Evolutionary conservation across 1,139 yeast genomes (phyloP).

Genomic region (Wickerhamomyces sp.): DNA sequence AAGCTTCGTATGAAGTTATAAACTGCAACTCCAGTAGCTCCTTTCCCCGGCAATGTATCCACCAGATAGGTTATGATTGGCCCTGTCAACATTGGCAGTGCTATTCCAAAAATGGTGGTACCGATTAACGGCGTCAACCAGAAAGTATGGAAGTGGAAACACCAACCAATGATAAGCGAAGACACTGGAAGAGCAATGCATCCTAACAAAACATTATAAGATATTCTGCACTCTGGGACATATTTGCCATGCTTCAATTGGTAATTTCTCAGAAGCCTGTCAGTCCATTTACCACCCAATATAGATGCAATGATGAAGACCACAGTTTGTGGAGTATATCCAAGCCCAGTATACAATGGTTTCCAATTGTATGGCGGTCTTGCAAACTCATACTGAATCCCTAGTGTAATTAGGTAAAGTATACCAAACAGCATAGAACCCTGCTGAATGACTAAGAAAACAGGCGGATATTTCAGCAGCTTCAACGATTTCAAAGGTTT

Average conservation of each 20-base stretch:
- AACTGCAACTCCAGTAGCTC: slow-evolving; percentile 85
- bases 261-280: slow-evolving; percentile 50
- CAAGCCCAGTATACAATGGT: slow-evolving; percentile 63
- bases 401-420: slow-evolving; percentile 69
- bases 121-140: slow-evolving; percentile 82
- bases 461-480: slow-evolving; percentile 68
- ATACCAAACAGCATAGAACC: slow-evolving; percentile 67
- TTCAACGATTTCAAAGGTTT: slow-evolving; percentile 48
- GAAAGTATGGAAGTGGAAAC: slow-evolving; percentile 55
- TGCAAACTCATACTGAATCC: slow-evolving; percentile 62
- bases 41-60: slow-evolving; percentile 82
- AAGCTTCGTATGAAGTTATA: slow-evolving; percentile 72
- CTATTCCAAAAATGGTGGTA: slow-evolving; percentile 75
- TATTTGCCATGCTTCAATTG: slow-evolving; percentile 59
- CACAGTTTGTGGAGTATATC: slow-evolving; percentile 80
- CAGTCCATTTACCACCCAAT: slow-evolving; percentile 79
- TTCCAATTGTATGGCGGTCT: slow-evolving; percentile 65
- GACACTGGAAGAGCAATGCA: slow-evolving; percentile 60
- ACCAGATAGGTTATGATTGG: slow-evolving; percentile 78
- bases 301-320: slow-evolving; percentile 72
- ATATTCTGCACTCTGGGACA: slow-evolving; percentile 74
- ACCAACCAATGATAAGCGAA: slow-evolving; percentile 78
- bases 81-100: slow-evolving; percentile 81
- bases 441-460: slow-evolving; percentile 55
- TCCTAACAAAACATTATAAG: slow-evolving; percentile 69